These are phyloP conservation scores for Dactylellina haptotyla DNA, from an alignment of 2,329 filamentous ascomycete genomes.

Conservation along the genomic window DNA sequence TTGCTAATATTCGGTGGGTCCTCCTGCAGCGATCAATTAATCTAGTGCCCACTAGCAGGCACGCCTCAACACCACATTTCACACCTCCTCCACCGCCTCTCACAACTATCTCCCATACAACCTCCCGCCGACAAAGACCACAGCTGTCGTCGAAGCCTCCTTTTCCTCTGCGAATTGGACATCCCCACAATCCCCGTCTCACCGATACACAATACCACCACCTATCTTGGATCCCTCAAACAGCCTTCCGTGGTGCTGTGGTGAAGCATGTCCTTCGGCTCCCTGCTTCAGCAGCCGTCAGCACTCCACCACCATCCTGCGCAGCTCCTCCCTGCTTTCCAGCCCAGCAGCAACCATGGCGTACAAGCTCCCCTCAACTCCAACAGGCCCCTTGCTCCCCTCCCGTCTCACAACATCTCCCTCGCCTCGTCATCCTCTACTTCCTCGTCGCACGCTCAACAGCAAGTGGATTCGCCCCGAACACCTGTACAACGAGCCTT, in stretches of 20 bases:
- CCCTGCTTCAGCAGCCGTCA: conserved; percentile 52
- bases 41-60: conserved; percentile 20
- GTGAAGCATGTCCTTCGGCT: conserved; percentile 54
- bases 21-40: conserved; percentile 31
- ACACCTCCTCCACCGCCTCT: background rate
- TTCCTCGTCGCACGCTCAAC: conserved; percentile 3
- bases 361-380: conserved; percentile 27
- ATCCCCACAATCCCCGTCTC: background rate
- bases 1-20: conserved; percentile 49
- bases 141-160: too few relatives aligned
- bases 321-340: conserved; percentile 41
- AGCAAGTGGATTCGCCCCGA: conserved; percentile 33
- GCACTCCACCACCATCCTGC: conserved; percentile 51
- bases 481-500: conserved; percentile 53
- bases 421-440: conserved; percentile 6
- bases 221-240: conserved; percentile 15
- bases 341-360: conserved; percentile 43
- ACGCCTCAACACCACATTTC: conserved; percentile 17
- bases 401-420: conserved; percentile 21
- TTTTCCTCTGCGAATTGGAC: background rate
- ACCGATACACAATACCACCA: background rate
- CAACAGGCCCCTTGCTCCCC: conserved; percentile 26
- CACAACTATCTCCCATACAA: background rate
- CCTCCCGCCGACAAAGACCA: too few relatives aligned
- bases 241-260: conserved; percentile 11